Percentiles rank a stretch among this genome's conserved stretches.
Evolutionary conservation across 495 filamentous ascomycete genomes (phyloP).

Genomic region (Pseudomonodictys pantanalensis): DNA sequence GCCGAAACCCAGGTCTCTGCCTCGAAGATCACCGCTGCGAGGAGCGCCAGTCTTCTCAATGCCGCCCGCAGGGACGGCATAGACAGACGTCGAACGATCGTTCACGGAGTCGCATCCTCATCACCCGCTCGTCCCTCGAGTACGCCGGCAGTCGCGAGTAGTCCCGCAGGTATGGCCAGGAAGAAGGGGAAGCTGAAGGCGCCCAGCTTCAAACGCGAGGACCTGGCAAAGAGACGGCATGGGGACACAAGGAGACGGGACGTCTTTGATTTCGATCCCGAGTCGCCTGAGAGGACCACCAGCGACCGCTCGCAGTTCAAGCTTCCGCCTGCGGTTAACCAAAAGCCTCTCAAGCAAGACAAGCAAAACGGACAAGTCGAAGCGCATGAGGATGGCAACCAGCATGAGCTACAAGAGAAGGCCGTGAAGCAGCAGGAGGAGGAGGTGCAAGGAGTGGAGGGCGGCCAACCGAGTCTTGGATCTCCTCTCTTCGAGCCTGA

Average conservation of each 20-base stretch:
- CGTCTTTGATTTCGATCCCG: constrained; percentile 5
- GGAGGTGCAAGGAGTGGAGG: no score
- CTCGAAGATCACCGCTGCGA: background rate
- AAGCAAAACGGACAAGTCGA: background rate
- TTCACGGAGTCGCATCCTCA: background rate
- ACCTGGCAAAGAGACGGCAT: background rate
- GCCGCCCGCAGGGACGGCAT: constrained; percentile 15
- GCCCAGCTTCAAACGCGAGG: constrained; percentile 8
- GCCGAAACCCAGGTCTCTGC: constrained; percentile 5
- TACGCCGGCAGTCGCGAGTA: background rate
- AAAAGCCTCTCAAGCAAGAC: background rate
- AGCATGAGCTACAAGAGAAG: no score
- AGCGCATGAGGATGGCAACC: background rate
- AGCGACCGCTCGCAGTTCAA: background rate
- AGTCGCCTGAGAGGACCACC: constrained; percentile 6
- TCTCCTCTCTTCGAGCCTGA: no score
- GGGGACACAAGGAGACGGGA: background rate
- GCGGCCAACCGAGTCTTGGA: no score
- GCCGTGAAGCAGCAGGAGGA: no score
- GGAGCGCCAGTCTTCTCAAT: constrained; percentile 19
- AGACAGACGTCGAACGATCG: background rate
- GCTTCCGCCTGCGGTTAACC: background rate
- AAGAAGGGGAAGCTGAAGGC: constrained; percentile 18
- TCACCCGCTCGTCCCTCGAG: background rate
- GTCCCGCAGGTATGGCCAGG: background rate